Percentiles rank a stretch among this genome's conserved stretches.
Evolutionary conservation across 305 asterid species (phyloP).

Genomic region (Striga hermonthica): DNA sequence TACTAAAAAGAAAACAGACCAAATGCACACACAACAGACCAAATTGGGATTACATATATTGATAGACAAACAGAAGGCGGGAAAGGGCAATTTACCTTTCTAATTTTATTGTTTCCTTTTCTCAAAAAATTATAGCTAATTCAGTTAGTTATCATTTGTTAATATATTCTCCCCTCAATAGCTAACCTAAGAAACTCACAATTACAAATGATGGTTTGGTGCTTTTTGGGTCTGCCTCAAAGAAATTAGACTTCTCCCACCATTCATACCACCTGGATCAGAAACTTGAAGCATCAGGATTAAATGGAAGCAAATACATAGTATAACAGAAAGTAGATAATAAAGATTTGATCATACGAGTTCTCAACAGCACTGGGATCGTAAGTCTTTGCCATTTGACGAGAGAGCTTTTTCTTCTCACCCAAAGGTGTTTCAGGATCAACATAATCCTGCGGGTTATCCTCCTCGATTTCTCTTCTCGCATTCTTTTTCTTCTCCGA

Average conservation of each 20-base stretch:
- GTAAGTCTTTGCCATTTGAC: too few species aligned
- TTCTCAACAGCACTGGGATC: too few species aligned
- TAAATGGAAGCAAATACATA: conserved; percentile 1
- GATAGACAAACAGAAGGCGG: too few species aligned
- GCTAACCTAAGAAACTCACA: conserved; percentile 59
- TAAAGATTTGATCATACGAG: too few species aligned
- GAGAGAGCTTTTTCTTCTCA: conserved; percentile 58
- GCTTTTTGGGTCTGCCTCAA: conserved; percentile 63
- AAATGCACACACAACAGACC: too few species aligned
- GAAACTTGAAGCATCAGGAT: conserved; percentile 14
- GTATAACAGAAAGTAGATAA: conserved; percentile 9
- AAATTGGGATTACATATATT: too few species aligned
- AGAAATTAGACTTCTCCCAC: conserved; percentile 77
- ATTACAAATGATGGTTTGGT: conserved; percentile 65
- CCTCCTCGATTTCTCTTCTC: conserved; percentile 54
- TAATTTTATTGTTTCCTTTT: too few species aligned
- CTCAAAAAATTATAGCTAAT: neutral
- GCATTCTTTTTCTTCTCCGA: conserved; percentile 56
- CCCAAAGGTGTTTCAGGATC: conserved; percentile 69
- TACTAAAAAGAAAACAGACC: too few species aligned
- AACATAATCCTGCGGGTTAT: conserved; percentile 54
- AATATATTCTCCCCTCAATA: too few species aligned
- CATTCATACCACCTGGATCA: conserved; percentile 74
- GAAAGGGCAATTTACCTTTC: too few species aligned
- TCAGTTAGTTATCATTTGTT: too few species aligned